A percentile compares a stretch with the other conserved stretches of the same genome.
phyloP scores from a whole-genome alignment of 2,329 filamentous ascomycete genomes.

The Fusarium illudens region DNA sequence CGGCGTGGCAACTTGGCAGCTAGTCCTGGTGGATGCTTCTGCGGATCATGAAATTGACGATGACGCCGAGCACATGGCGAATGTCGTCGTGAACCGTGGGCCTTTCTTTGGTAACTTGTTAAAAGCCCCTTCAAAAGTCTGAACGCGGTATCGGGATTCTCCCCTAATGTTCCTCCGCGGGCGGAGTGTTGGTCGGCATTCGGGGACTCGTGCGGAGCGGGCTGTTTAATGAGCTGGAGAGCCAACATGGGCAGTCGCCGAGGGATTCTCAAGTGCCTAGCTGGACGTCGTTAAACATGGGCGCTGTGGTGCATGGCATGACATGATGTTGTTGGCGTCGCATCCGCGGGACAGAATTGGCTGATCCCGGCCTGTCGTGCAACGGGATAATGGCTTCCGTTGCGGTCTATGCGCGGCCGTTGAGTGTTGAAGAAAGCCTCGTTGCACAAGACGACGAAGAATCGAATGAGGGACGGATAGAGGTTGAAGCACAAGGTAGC shows the following conservation, averaged over 20 bases:
- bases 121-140: background rate
- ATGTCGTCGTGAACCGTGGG: slow-evolving; percentile 20
- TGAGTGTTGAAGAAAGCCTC: background rate
- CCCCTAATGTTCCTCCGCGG: background rate
- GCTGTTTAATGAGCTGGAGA: slow-evolving; percentile 29
- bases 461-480: background rate
- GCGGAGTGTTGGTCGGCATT: background rate
- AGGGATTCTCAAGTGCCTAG: background rate
- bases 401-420: slow-evolving; percentile 4
- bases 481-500: background rate
- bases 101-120: background rate
- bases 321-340: slow-evolving; percentile 11
- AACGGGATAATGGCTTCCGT: slow-evolving; percentile 3
- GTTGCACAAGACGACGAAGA: background rate
- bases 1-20: background rate
- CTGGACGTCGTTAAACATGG: background rate
- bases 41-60: background rate
- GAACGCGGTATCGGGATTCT: slow-evolving; percentile 23
- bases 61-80: background rate
- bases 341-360: background rate
- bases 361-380: slow-evolving; percentile 5
- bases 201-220: slow-evolving; percentile 1
- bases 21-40: slow-evolving; percentile 1
- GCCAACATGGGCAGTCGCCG: slow-evolving; percentile 18
- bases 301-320: background rate